Evolutionary conservation across 2,329 filamentous ascomycete genomes (phyloP).

Genomic region (Pyrenophora seminiperda): DNA sequence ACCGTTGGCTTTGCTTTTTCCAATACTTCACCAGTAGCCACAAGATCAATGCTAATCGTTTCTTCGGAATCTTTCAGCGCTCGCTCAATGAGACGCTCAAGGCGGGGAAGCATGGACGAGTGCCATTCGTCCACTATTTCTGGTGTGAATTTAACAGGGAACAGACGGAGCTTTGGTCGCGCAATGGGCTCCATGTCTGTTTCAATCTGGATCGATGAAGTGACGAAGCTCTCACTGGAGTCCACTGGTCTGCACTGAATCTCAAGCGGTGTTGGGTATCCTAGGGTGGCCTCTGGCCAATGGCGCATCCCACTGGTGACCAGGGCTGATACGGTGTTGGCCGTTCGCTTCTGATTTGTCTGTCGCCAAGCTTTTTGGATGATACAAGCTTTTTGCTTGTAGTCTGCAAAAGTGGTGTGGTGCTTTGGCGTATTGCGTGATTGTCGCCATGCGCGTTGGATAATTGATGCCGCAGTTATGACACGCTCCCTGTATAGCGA

Average conservation of each 20-base stretch:
- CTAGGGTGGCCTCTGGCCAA: constrained; percentile 43
- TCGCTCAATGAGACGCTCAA: constrained; percentile 71
- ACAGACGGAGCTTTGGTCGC: constrained; percentile 47
- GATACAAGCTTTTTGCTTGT: constrained; percentile 46
- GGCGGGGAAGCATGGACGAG: constrained; percentile 69
- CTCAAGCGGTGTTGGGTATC: constrained; percentile 43
- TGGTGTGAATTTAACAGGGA: constrained; percentile 60
- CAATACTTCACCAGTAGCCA: constrained; percentile 72
- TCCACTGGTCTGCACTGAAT: constrained; percentile 24
- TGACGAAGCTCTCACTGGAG: constrained; percentile 29
- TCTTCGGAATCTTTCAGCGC: constrained; percentile 76
- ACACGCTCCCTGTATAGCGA: constrained; percentile 35
- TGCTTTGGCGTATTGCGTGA: constrained; percentile 15
- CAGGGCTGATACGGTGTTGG: constrained; percentile 40
- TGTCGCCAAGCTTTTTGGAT: constrained; percentile 48
- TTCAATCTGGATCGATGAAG: constrained; percentile 43
- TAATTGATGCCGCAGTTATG: constrained; percentile 39
- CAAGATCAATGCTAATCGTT: constrained; percentile 77
- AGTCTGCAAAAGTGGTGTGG: constrained; percentile 41
- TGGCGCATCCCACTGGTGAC: constrained; percentile 39
- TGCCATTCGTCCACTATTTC: constrained; percentile 75
- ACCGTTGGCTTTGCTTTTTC: constrained; percentile 73
- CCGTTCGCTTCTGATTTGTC: constrained; percentile 36
- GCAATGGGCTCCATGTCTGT: constrained; percentile 34
- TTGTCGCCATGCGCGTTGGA: constrained; percentile 46